phyloP scores from a whole-genome alignment of 192 early-diverging fungal genomes.

The Jimgerdemannia lactiflua region DNA sequence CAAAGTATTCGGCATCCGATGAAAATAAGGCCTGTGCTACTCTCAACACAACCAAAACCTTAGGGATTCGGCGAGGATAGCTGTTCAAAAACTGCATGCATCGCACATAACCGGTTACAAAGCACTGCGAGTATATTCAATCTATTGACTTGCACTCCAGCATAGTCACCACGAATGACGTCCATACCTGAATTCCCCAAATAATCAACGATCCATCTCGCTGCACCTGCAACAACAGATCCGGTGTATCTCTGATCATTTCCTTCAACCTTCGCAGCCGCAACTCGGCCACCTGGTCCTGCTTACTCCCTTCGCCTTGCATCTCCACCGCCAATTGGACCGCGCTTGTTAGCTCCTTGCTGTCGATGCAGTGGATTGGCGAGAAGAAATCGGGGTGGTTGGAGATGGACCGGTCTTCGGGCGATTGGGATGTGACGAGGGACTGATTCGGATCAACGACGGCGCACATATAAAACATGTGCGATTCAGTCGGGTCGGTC shows the following conservation, averaged over 20 bases:
- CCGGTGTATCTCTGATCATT: constrained; percentile 67
- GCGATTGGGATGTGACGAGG: constrained; percentile 33
- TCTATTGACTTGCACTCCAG: neutral
- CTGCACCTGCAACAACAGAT: constrained; percentile 72
- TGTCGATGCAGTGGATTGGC: constrained; percentile 59
- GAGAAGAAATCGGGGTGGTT: constrained; percentile 31
- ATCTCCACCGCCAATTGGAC: constrained; percentile 23
- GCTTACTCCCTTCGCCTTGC: constrained; percentile 22
- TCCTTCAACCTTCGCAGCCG: constrained; percentile 52
- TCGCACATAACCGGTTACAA: neutral
- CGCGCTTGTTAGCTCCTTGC: constrained; percentile 47
- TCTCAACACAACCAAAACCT: constrained; percentile 64
- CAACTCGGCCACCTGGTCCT: constrained; percentile 33
- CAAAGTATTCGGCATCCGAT: constrained; percentile 57
- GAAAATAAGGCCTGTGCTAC: constrained; percentile 51
- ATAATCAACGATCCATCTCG: constrained; percentile 68
- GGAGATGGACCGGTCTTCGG: constrained; percentile 8
- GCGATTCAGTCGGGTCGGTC: constrained; percentile 39
- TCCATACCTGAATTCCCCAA: constrained; percentile 74
- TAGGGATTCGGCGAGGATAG: constrained; percentile 59
- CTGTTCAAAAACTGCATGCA: constrained; percentile 54
- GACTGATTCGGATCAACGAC: constrained; percentile 67
- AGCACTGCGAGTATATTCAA: no score
- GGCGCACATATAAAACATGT: constrained; percentile 62
- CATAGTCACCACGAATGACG: neutral